Conservation (phyloP, 306 rosid genomes). For the Heteromeles arbutifolia region DNA sequence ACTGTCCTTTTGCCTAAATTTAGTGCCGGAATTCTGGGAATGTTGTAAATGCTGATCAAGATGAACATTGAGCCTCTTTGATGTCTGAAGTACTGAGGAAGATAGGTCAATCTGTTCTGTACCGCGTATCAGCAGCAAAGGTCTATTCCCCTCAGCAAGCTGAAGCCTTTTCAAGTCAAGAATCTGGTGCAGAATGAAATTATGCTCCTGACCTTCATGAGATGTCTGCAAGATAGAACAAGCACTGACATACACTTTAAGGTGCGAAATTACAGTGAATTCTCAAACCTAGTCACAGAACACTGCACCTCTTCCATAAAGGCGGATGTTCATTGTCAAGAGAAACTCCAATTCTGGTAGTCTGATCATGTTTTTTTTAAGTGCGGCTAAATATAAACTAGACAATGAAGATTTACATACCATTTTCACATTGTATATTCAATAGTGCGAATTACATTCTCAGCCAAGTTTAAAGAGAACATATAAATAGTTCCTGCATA, state of each 20-base stretch:
- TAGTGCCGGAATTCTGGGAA: slow-evolving; percentile 15
- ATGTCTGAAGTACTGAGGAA: slow-evolving; percentile 29
- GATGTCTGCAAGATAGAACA: slow-evolving; percentile 31
- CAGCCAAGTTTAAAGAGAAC: background rate
- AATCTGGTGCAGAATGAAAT: slow-evolving; percentile 61
- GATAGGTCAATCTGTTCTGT: slow-evolving; percentile 22
- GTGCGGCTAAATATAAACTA: background rate
- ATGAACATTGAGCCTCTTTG: slow-evolving; percentile 25
- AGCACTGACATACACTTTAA: background rate
- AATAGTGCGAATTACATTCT: background rate
- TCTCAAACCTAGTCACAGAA: background rate
- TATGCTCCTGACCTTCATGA: slow-evolving; percentile 32
- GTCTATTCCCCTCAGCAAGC: slow-evolving; percentile 24
- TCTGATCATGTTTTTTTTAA: background rate
- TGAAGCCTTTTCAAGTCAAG: slow-evolving; percentile 61
- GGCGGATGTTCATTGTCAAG: background rate
- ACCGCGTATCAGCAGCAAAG: slow-evolving; percentile 27
- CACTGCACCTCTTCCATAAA: background rate
- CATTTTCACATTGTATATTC: background rate
- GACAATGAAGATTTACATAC: background rate
- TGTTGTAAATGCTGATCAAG: slow-evolving; percentile 32
- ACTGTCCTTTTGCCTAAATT: slow-evolving; percentile 24
- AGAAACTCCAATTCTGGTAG: background rate
- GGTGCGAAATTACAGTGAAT: background rate
- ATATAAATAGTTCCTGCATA: slow-evolving; percentile 10